Evolutionary conservation across 306 rosid genomes (phyloP), one percentile per base, ranked within the genome.

Genomic region (Ceratonia siliqua): DNA sequence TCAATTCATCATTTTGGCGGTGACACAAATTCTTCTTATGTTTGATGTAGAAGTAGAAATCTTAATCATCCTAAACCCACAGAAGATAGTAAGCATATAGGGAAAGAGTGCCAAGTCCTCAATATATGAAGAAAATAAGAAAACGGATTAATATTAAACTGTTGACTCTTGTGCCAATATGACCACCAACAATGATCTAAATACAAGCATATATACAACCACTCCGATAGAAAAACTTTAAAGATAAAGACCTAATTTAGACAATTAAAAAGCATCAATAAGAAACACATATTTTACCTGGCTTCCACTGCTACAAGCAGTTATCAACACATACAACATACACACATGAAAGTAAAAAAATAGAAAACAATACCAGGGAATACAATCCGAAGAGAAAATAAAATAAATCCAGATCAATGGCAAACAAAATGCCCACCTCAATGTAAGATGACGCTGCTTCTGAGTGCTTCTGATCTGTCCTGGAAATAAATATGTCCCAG

Each of bases 401-500:
- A 63, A 66, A 28, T 8, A 27, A 32, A 22, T 20, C 7, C 27
- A 45, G 10, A 48, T 20, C 62, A 14, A 71, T 38, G 7, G 43
- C 57, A 52, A 82, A 61, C 50, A 5, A 48, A 67, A 56, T 21
- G 7, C 52, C 18, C 66, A 93, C 98, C 93, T 85, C 82, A 18
- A 42, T 73, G 82, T 82, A 89, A 76, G 86, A 84, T 59, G 82
- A 56, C 35, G 97, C 96, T 71, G 86, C 72, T 75, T 89, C 97
- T 10, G 93, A 82, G 77, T 83, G 89, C 70, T 86, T 83, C 55
- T 70, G 83, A 69, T 82, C 82, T n/a, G 81, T 70, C 83, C 85
- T 83, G 24, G 90, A 78, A 58, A 88, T 87, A 53, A 80, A 88
- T 48, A 88, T 69, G 69, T 91, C 93, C 95, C 97, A 89, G 67